Evolutionary conservation across 1,284 basidiomycete genomes (phyloP), one percentile per base, ranked within the genome.

Genomic region (Megacollybia platyphylla): DNA sequence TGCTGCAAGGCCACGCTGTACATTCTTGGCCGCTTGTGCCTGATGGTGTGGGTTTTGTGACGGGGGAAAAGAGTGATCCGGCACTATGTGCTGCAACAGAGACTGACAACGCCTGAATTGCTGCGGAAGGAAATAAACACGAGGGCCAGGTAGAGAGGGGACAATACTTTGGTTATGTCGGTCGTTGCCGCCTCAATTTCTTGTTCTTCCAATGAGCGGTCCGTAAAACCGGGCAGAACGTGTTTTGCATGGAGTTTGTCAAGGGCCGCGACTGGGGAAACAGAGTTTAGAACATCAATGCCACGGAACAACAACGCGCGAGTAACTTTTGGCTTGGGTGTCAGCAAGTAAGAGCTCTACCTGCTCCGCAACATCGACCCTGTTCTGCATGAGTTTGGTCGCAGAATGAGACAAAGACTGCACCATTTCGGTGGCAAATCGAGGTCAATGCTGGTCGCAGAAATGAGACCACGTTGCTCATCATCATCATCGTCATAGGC

Each of bases 201-300:
- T 50, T 80, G 74, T 64, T 98, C 94, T 63, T 98, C 93, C 10
- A 78, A 76, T 1, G 86, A 75, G 44, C 94, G 85, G 71, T 99
- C 96, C 55, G 88, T 76, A 59, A 99, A 99, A 2, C 91, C 92
- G 47, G 96, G 96, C 2, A 98, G 74, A 43, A 87, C 83, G 60
- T 97, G 93, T 60, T 91, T 96, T 48, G 92, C 86, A 54, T 98
- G 93, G 7, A 99, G 76, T 57, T 87, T 92, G 59, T 97, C 93
- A 37, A 97, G 79, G 5, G 76, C 62, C 20, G 71, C 56, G 58
- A 96, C 85, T 93, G 53, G 47, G 46, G 48, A 40, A 47, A 46
- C 45, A 45, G 17, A 36, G 47, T 46, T 47, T 40, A 44, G 43
- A 40, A 46, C 51, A 46, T 39, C 47, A 46, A 36, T 51, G 53